Conservation (phyloP, 805 yeast species). For the Danielia reshetovae region DNA sequence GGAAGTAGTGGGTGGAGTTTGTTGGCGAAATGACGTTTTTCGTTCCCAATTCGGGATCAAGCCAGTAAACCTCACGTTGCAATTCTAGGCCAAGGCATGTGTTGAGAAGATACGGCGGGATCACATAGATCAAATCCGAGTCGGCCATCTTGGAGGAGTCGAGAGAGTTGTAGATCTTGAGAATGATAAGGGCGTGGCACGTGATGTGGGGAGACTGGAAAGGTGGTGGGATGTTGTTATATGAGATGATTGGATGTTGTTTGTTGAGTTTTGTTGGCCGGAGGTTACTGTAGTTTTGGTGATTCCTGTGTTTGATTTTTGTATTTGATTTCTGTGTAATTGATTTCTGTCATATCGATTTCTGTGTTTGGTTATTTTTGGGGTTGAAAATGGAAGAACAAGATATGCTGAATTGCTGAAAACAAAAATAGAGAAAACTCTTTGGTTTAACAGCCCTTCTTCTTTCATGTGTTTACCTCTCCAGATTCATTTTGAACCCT, state of each 20-base stretch:
- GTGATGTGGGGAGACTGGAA: background rate
- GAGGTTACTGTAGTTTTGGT: too few species aligned
- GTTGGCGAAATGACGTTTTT: conserved; percentile 24
- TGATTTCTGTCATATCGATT: too few species aligned
- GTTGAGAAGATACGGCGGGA: conserved; percentile 41
- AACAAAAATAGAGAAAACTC: too few species aligned
- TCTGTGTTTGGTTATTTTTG: too few species aligned
- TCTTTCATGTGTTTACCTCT: background rate
- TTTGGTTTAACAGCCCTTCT: too few species aligned
- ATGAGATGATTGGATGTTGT: too few species aligned
- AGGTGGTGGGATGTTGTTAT: too few species aligned
- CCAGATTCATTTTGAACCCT: background rate
- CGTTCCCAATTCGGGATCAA: conserved; percentile 23
- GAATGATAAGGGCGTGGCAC: background rate
- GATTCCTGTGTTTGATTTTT: too few species aligned
- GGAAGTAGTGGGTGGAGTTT: conserved; percentile 11
- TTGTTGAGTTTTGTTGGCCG: too few species aligned
- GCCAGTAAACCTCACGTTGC: conserved; percentile 20
- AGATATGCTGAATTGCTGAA: too few species aligned
- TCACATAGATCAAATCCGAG: conserved; percentile 25
- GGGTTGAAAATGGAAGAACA: too few species aligned
- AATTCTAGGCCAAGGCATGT: conserved; percentile 34
- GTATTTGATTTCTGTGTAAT: too few species aligned
- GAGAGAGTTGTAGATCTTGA: background rate
- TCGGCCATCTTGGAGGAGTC: conserved; percentile 6